Evolutionary conservation across 1,284 basidiomycete genomes (phyloP).

Genomic region (Phenoliferia sp.): DNA sequence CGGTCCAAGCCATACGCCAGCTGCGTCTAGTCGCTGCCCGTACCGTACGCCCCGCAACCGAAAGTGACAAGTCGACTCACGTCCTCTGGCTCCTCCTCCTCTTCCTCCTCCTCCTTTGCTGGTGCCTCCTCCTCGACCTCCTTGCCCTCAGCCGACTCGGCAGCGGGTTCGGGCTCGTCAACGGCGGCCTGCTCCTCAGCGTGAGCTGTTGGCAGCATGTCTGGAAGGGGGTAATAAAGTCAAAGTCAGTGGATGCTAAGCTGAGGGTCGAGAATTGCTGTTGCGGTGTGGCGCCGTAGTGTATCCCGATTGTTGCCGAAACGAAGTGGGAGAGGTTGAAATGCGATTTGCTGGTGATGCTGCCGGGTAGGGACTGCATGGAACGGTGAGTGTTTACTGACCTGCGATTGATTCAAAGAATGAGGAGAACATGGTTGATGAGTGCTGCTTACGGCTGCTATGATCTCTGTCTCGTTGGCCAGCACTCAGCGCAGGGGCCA

Average conservation of each 20-base stretch:
- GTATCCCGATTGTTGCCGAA: not conserved
- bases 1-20: no score
- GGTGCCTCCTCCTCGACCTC: conserved; percentile 13
- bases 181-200: conserved; percentile 20
- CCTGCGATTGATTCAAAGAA: conserved; percentile 10
- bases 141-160: conserved; percentile 18
- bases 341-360: no score
- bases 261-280: no score
- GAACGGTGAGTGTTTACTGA: no score
- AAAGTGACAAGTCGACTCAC: conserved; percentile 16
- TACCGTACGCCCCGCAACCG: not conserved
- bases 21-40: no score
- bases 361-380: not conserved
- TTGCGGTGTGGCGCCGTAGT: not conserved
- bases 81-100: conserved; percentile 38
- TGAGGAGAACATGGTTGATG: conserved; percentile 7
- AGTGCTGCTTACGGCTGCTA: not conserved
- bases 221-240: not conserved
- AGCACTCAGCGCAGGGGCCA: no score
- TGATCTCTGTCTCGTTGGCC: not conserved
- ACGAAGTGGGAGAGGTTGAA: no score
- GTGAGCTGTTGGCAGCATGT: conserved; percentile 12
- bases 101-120: conserved; percentile 31
- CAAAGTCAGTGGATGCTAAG: not conserved
- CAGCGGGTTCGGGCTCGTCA: conserved; percentile 13